These are phyloP conservation scores for Xerocomus brunneocitrinus DNA, from an alignment of 768 basidiomycete genomes.

Conservation along the genomic window DNA sequence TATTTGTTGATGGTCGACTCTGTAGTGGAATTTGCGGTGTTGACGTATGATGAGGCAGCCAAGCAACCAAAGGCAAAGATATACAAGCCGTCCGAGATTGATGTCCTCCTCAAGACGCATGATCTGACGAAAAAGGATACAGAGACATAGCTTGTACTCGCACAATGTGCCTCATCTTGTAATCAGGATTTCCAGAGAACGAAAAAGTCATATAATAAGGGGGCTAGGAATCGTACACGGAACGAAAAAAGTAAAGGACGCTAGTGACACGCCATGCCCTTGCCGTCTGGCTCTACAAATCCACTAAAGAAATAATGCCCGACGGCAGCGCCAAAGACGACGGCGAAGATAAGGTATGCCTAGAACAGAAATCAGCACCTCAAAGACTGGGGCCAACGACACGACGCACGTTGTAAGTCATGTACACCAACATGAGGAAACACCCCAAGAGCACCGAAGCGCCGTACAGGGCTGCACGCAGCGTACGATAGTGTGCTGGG, in stretches of 20 bases:
- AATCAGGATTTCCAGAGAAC: neutral
- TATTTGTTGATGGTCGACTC: neutral
- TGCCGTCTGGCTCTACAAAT: constrained; percentile 60
- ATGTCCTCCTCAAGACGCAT: constrained; percentile 71
- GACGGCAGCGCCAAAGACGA: constrained; percentile 74
- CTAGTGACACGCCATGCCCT: constrained; percentile 81
- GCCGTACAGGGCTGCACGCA: constrained; percentile 72
- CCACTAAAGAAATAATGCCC: constrained; percentile 78
- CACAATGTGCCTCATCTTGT: neutral
- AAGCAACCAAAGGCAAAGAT: constrained; percentile 88
- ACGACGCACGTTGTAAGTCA: constrained; percentile 87
- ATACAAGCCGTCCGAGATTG: constrained; percentile 84
- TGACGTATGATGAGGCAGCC: constrained; percentile 76
- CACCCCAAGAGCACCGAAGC: constrained; percentile 71
- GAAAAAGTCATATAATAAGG: neutral
- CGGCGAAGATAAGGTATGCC: constrained; percentile 84
- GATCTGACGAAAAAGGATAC: constrained; percentile 87
- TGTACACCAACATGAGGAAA: constrained; percentile 93
- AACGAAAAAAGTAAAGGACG: neutral
- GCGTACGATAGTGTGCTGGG: constrained; percentile 37
- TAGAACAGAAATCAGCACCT: constrained; percentile 24
- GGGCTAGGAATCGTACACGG: neutral
- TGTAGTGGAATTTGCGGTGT: constrained; percentile 91
- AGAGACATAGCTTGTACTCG: constrained; percentile 43
- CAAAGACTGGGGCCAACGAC: neutral